phyloP scores from a whole-genome alignment of 305 asterid species.

The Striga hermonthica region DNA sequence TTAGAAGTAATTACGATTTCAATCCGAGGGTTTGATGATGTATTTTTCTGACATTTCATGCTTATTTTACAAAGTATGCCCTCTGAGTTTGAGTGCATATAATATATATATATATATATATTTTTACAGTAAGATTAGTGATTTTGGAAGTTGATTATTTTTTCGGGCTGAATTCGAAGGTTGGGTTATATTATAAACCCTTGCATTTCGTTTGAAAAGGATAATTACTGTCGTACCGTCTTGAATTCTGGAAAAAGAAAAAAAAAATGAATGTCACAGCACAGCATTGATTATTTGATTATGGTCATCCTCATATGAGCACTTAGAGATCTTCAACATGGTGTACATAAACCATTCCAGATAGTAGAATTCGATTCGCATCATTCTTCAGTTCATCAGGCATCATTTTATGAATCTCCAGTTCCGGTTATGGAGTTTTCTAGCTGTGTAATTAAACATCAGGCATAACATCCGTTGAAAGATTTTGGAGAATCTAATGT shows the following conservation, averaged over 20 bases:
- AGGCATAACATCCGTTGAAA: conserved; percentile 22
- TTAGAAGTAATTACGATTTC: neutral
- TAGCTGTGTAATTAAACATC: neutral
- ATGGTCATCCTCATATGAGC: conserved; percentile 18
- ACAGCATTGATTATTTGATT: conserved; percentile 30
- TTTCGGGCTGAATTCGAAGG: neutral
- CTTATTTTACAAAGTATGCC: neutral
- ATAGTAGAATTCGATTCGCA: conserved; percentile 21
- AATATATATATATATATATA: too few relatives aligned
- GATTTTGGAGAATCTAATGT: conserved; percentile 23
- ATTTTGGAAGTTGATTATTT: too few relatives aligned
- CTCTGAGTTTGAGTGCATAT: neutral
- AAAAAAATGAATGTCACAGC: neutral
- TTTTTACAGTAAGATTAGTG: neutral
- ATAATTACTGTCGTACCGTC: neutral
- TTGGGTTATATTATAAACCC: neutral
- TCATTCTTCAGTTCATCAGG: conserved; percentile 32
- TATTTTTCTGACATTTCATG: neutral
- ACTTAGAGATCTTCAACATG: conserved; percentile 2
- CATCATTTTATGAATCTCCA: conserved; percentile 31
- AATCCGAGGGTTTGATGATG: neutral
- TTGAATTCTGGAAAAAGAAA: too few relatives aligned
- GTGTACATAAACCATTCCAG: conserved; percentile 12
- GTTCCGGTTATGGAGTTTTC: neutral
- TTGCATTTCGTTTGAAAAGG: neutral